phyloP scores from a whole-genome alignment of 2,329 filamentous ascomycete genomes.

The Colletotrichum orchidophilum region DNA sequence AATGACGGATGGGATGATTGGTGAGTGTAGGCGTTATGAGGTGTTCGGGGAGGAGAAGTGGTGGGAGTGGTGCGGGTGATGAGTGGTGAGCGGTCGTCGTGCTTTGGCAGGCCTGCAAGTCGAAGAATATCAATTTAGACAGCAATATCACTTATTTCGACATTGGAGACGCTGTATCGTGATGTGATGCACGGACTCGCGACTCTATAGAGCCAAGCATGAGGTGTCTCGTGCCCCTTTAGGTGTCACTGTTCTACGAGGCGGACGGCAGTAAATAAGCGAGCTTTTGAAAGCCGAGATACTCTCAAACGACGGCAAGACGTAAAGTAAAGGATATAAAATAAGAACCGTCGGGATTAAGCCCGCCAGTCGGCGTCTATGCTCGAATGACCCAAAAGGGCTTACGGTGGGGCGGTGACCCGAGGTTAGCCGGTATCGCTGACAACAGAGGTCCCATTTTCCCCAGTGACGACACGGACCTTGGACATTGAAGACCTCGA shows the following conservation, averaged over 20 bases:
- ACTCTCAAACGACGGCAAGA: not conserved
- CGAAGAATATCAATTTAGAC: slow-evolving; percentile 23
- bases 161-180: not conserved
- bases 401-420: slow-evolving; percentile 36
- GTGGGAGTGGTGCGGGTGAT: slow-evolving; percentile 27
- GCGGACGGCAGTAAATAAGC: not conserved
- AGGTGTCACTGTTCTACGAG: not conserved
- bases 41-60: not conserved
- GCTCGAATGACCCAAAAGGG: slow-evolving; percentile 27
- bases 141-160: slow-evolving; percentile 17
- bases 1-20: slow-evolving; percentile 74
- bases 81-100: slow-evolving; percentile 26
- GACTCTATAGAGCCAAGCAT: not conserved
- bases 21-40: slow-evolving; percentile 46
- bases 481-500: slow-evolving; percentile 18
- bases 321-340: not conserved
- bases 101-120: slow-evolving; percentile 27
- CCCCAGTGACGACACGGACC: slow-evolving; percentile 32
- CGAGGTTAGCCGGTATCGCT: slow-evolving; percentile 56
- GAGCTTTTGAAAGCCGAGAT: not conserved
- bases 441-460: slow-evolving; percentile 37
- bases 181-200: no score
- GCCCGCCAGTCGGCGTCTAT: slow-evolving; percentile 10
- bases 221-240: not conserved
- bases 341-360: not conserved